Evolutionary conservation across 352 stramenopile species (phyloP).

Genomic region (Pythium utonaiense): DNA sequence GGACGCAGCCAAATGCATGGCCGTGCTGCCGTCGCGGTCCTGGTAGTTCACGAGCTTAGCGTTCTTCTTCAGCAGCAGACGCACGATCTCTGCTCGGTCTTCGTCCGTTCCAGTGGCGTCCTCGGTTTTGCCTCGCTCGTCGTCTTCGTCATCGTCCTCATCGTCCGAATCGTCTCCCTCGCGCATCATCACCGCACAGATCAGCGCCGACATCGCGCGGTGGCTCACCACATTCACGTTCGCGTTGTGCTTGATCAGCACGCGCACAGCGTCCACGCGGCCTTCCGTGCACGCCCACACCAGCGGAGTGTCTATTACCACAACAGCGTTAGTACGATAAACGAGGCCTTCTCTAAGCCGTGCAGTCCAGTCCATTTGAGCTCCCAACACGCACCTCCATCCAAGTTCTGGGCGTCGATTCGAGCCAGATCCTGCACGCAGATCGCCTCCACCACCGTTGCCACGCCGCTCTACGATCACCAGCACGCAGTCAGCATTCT

Average conservation of each 20-base stretch:
- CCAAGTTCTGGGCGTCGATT: slow-evolving; percentile 70
- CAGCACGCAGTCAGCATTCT: neutral
- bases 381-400: slow-evolving; percentile 32
- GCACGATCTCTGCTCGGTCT: slow-evolving; percentile 52
- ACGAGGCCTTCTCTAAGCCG: neutral
- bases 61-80: slow-evolving; percentile 58
- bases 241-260: slow-evolving; percentile 54
- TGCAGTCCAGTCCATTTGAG: too few species aligned
- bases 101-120: slow-evolving; percentile 42
- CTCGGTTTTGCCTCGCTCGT: slow-evolving; percentile 46
- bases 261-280: slow-evolving; percentile 54
- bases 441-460: slow-evolving; percentile 62
- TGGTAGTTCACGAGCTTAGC: slow-evolving; percentile 74
- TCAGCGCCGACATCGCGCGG: slow-evolving; percentile 59
- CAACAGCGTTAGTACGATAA: slow-evolving; percentile 1
- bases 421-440: slow-evolving; percentile 51
- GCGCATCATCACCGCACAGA: slow-evolving; percentile 78
- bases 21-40: slow-evolving; percentile 76
- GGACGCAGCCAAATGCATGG: slow-evolving; percentile 75
- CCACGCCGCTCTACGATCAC: slow-evolving; percentile 51
- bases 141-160: slow-evolving; percentile 50
- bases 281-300: slow-evolving; percentile 85
- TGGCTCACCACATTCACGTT: slow-evolving; percentile 72
- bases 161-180: slow-evolving; percentile 41
- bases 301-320: slow-evolving; percentile 52